A percentile compares a stretch with the other conserved stretches of the same genome.
Conservation (phyloP, 148 eudicot genomes). For the Rhododendron ferrugineum region DNA sequence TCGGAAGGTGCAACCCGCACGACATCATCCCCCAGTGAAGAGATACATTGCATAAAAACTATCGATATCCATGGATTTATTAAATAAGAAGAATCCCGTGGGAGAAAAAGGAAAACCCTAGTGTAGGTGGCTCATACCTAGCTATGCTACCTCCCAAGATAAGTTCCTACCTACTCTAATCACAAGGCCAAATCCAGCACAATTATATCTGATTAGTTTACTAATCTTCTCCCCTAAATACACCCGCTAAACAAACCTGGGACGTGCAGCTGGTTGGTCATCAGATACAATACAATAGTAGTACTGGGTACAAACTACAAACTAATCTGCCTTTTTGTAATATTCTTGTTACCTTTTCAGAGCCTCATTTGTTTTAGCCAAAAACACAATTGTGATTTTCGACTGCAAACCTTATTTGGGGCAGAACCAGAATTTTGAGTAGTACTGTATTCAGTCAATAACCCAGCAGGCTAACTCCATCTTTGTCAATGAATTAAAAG, state of each 20-base stretch:
- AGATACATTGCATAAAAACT: too few relatives aligned
- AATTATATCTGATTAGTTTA: background rate
- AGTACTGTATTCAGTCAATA: background rate
- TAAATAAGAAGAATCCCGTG: background rate
- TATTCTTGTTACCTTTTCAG: background rate
- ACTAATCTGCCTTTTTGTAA: background rate
- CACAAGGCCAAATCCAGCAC: background rate
- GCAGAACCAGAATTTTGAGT: background rate
- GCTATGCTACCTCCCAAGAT: background rate
- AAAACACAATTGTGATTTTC: background rate
- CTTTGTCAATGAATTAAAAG: too few relatives aligned
- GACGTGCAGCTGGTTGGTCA: background rate
- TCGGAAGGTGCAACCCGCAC: too few relatives aligned
- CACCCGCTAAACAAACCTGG: background rate
- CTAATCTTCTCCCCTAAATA: background rate
- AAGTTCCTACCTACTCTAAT: background rate
- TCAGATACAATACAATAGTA: background rate
- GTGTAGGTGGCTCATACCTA: background rate
- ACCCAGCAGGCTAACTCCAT: too few relatives aligned
- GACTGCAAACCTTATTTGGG: background rate
- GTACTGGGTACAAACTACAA: background rate
- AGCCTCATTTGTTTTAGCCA: background rate
- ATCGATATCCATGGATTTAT: too few relatives aligned
- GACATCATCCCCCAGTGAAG: too few relatives aligned
- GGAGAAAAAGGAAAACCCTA: background rate